Conservation (phyloP, 2,329 filamentous ascomycete genomes). For the Epichloe amarillans region DNA sequence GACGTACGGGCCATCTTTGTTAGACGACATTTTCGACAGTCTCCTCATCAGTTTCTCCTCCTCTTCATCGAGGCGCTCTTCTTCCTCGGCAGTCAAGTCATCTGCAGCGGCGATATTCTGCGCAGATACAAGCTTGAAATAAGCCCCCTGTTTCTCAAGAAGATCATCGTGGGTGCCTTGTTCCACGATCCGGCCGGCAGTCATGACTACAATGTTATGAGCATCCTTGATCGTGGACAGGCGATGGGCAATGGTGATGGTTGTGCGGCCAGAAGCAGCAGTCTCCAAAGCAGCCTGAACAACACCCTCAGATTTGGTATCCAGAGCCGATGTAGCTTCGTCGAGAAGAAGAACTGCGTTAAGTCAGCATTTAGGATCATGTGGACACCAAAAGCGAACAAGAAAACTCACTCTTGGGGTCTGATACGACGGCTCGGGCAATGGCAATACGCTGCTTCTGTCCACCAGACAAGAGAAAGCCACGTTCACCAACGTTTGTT, state of each 20-base stretch:
- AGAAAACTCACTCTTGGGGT: conserved; percentile 54
- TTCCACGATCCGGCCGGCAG: conserved; percentile 72
- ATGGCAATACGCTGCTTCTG: conserved; percentile 97
- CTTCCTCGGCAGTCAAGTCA: conserved; percentile 36
- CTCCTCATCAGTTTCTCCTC: conserved; percentile 39
- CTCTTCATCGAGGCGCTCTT: conserved; percentile 33
- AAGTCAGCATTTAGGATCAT: neutral
- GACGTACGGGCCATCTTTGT: conserved; percentile 26
- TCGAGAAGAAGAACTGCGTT: conserved; percentile 65
- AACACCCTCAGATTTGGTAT: conserved; percentile 87
- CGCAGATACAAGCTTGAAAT: conserved; percentile 74
- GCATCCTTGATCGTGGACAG: conserved; percentile 89
- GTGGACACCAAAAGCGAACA: no score
- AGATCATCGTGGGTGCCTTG: conserved; percentile 80
- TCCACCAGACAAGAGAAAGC: conserved; percentile 82
- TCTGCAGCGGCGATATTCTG: conserved; percentile 63
- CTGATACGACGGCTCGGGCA: conserved; percentile 76
- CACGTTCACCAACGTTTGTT: conserved; percentile 89
- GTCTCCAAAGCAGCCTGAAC: conserved; percentile 87
- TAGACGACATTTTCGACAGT: conserved; percentile 20
- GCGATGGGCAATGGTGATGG: conserved; percentile 90
- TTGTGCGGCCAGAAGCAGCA: conserved; percentile 76
- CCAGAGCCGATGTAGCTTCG: conserved; percentile 85
- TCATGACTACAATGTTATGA: conserved; percentile 93
- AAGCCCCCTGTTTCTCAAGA: conserved; percentile 56